Base-by-base conservation (phyloP, 106 monocot species). In the Vanilla planifolia region DNA sequence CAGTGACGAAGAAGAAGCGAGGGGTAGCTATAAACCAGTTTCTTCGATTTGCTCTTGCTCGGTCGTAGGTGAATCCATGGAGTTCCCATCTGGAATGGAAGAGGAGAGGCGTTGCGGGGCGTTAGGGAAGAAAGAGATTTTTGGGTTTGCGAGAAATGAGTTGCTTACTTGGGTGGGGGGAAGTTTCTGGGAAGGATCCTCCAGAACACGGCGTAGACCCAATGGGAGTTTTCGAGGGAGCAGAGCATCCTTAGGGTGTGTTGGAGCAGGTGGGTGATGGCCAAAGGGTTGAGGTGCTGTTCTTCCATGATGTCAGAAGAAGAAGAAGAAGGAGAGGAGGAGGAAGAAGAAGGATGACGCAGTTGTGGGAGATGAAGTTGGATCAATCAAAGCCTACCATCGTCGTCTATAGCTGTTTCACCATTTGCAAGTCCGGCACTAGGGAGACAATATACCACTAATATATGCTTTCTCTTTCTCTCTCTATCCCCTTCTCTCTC, bases 131-230 rank as follows among this genome's bases (percentile, higher is more conserved):
- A 25, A 36, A 0, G 5, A 1, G 11, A 19, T 3, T 20, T 17
- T 15, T 50, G 11, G 5, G 20, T 23, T 22, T 44, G 9, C 22
- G 17, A 11, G 13, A 23, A 10, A 20, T 40, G 16, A 39, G 10
- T 57, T 0, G 17, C 77, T 75, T 59, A 99, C 98, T 92, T 92
- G 39, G 98, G 98, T 45, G 98, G 98, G 26, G 98, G 98, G 67
- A 85, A 99, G 62, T 99, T 99, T 48, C 98, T 77, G 3, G 98
- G 98, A 23, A 99, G 64, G 77, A 92, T 88, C 63, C 98, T 79
- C 98, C 98, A 99, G 69, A 99, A 99, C 24, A 99, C 92, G 26
- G 98, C 98, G 56, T 99, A 99, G 40, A 99, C 73, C 98, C 98
- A 99, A 35, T 83, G 88, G 16, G 98, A 92, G 66, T 55, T 68